Evolutionary conservation across 345 rosid genomes (phyloP), one percentile per base, ranked within the genome.

Genomic region (Syzygium jambos): DNA sequence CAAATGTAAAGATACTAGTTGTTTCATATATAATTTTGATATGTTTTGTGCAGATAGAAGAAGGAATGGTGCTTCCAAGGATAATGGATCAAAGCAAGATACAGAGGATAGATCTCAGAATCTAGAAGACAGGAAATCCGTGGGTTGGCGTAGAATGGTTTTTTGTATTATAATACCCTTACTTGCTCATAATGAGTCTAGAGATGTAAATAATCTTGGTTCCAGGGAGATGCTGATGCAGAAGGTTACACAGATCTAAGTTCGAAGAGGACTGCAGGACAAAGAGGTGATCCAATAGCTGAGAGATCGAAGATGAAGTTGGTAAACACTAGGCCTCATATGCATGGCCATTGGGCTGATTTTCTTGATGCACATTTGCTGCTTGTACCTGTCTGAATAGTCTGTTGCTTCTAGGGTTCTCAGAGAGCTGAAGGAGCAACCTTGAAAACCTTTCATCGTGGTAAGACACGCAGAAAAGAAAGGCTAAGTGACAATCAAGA

Each of bases 11-110:
- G 49, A 34, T 73, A 34, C 80, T 41, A 34, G 27, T 73, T 59
- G 27, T 27, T 59, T 30, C 11, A 9, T 38, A 19, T 73, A 38
- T 84, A 52, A 59, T 77, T 43, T 49, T 59, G 86, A 38, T 77
- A 52, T 84, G 61, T 80, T n/a, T 85, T 90, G 89, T 59, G 52
- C 86, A 86, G 88, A 53, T 85, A 86, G 73, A 59, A 84, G 56
- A 85, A 61, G 55, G 21, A 85, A 46, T 63, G 90, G 77, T 90
- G 73, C 90, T 80, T 86, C 90, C 59, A 84, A 89, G 86, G 82
- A 57, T 61, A 88, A 61, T 61, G 88, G 78, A 68, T 65, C 89
- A 29, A 84, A 86, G 52, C 85, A 53, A 83, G 85, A 80, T 78
- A 38, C 4, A 29, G 88, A 43, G 51, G 38, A 84, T 11, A 17